These are phyloP conservation scores for Tephrocybe sp. DNA, from an alignment of 768 basidiomycete species.

Conservation along the genomic window DNA sequence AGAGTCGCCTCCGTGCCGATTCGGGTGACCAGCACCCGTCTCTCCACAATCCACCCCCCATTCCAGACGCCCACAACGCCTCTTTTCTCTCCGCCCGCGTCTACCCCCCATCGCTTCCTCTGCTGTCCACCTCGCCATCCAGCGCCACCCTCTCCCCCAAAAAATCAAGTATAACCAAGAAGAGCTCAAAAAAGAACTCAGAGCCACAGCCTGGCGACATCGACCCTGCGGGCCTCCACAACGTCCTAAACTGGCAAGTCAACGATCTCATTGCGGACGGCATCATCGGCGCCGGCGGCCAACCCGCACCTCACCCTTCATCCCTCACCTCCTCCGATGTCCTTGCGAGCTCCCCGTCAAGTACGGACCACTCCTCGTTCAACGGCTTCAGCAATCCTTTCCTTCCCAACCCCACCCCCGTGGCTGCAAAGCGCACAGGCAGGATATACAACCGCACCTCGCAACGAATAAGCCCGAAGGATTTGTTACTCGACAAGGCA, in stretches of 20 bases:
- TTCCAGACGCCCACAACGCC: conserved; percentile 24
- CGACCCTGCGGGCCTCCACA: neutral
- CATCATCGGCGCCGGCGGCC: conserved; percentile 57
- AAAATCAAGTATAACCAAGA: conserved; percentile 26
- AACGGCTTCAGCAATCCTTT: conserved; percentile 43
- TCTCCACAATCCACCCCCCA: conserved; percentile 30
- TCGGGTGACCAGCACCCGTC: conserved; percentile 39
- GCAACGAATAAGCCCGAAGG: conserved; percentile 56
- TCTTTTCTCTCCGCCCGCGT: conserved; percentile 19
- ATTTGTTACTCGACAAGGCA: conserved; percentile 2
- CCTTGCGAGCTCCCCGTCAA: conserved; percentile 35
- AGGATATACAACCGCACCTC: conserved; percentile 22
- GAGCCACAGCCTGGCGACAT: conserved; percentile 25
- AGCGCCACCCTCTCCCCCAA: conserved; percentile 14
- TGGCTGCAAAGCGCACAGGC: conserved; percentile 25
- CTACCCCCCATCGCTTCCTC: conserved; percentile 11
- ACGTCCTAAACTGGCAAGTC: conserved; percentile 1
- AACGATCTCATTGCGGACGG: conserved; percentile 46
- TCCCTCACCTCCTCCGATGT: too few species aligned
- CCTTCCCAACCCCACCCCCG: conserved; percentile 24
- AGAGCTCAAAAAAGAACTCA: conserved; percentile 33
- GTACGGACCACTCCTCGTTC: conserved; percentile 33
- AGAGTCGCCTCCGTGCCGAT: conserved; percentile 34
- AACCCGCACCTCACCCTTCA: conserved; percentile 4
- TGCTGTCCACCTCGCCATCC: conserved; percentile 10